Base-by-base conservation (phyloP, 805 yeast genomes). In the Danielia reshetovae region DNA sequence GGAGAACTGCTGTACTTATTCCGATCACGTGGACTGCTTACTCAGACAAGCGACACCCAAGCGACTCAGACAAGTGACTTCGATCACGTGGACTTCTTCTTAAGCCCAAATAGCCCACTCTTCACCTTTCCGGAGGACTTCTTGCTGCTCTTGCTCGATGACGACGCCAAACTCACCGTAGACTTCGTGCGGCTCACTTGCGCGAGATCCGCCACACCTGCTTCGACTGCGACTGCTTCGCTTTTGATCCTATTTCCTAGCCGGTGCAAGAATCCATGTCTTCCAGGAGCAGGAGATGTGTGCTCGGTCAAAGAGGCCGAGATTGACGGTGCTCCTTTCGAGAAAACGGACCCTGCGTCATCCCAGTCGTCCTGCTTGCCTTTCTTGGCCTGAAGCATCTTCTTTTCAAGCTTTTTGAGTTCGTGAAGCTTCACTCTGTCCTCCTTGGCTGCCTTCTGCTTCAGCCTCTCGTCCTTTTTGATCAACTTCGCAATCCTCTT, bases 401-500 rank as follows among this genome's bases (percentile, higher is more conserved):
- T 36, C 27, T 43, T 39, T 35, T 40, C 38, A 24, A 36, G 39
- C 24, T 39, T 40, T 34, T 43, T 40, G n/a, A 32, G 28, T 11
- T 35, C 42, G 15, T 35, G 36, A 21, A 22, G 11, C 21, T 30
- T 41, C 27, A 25, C 18, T 29, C 33, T 39, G 18, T 42, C 54
- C 8, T 40, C 38, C 27, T 36, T 49, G 24, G 40, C 49, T 5
- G 32, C 46, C 36, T 42, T 43, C 19, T 32, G 19, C 41, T 47
- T 52, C 28, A 38, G 14, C 27, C 55, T 57, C 33, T 57, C 67
- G 17, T 62, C 68, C 22, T 52, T 49, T 36, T 55, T 60, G 24
- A 60, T 52, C 37, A 55, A 30, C 30, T 57, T 60, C n/a, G 60
- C 50, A 15, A 62, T 57, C 22, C 57, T 43, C 41, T 50, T 57